Evolutionary conservation across 2,329 filamentous ascomycete genomes (phyloP).

Genomic region (Aspergillus aculeatus): DNA sequence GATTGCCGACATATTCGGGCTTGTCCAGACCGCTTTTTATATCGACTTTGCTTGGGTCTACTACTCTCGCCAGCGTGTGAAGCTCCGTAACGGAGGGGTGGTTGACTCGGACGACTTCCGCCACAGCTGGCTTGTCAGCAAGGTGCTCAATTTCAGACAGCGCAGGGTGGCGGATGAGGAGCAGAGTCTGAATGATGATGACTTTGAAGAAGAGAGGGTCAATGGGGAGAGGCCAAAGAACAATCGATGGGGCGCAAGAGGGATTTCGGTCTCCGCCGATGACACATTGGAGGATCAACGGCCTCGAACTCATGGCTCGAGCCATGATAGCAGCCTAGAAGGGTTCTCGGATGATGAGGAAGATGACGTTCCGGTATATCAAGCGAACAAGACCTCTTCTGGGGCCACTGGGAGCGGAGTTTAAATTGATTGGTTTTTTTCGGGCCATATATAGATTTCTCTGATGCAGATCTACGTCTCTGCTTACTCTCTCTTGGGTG

Average conservation of each 20-base stretch:
- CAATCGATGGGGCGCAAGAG: conserved; percentile 57
- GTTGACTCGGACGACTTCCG: conserved; percentile 87
- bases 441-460: conserved; percentile 9
- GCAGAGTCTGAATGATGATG: conserved; percentile 34
- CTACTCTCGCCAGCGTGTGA: conserved; percentile 87
- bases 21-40: conserved; percentile 87
- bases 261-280: conserved; percentile 61
- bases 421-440: background rate
- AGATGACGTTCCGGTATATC: conserved; percentile 6
- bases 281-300: conserved; percentile 43
- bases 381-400: conserved; percentile 8
- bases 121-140: conserved; percentile 78
- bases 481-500: background rate
- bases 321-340: conserved; percentile 14
- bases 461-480: conserved; percentile 3
- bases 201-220: conserved; percentile 25
- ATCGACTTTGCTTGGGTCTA: conserved; percentile 97
- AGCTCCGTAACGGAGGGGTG: conserved; percentile 81
- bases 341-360: conserved; percentile 26
- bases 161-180: conserved; percentile 39
- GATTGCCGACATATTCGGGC: conserved; percentile 78
- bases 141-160: conserved; percentile 63
- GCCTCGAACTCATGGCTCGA: conserved; percentile 13
- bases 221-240: conserved; percentile 26
- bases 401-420: conserved; percentile 5